Evolutionary conservation across 2,329 filamentous ascomycete species (phyloP).

Genomic region (Botrytis cinerea): DNA sequence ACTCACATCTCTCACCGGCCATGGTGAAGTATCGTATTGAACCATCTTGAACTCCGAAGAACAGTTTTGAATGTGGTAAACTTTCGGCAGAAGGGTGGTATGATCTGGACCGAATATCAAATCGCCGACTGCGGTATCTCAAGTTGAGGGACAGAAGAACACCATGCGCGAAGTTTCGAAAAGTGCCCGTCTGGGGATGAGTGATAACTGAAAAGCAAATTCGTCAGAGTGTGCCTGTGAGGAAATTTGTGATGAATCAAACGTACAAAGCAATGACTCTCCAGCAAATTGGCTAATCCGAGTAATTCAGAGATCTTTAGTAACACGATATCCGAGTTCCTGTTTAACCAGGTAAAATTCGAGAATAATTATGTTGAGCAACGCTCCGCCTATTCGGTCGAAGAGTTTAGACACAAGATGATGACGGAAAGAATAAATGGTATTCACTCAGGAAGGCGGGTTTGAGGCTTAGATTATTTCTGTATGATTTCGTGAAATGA

Average conservation of each 20-base stretch:
- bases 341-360: conserved; percentile 16
- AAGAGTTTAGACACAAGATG: conserved; percentile 15
- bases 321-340: conserved; percentile 9
- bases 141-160: conserved; percentile 15
- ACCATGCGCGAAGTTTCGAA: conserved; percentile 29
- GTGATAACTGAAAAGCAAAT: conserved; percentile 30
- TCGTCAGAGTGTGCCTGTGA: conserved; percentile 17
- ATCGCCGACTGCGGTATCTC: conserved; percentile 18
- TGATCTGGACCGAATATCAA: conserved; percentile 5
- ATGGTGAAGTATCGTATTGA: conserved; percentile 45
- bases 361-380: conserved; percentile 20
- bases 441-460: background rate
- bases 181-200: conserved; percentile 27
- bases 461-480: conserved; percentile 3
- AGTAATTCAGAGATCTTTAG: background rate
- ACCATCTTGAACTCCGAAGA: conserved; percentile 44
- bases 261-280: conserved; percentile 21
- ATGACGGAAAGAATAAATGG: conserved; percentile 7
- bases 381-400: conserved; percentile 13
- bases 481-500: conserved; percentile 10
- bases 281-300: background rate
- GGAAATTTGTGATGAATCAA: conserved; percentile 12
- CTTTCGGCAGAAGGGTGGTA: background rate
- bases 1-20: conserved; percentile 55
- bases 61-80: background rate